Evolutionary conservation across 2,329 filamentous ascomycete genomes (phyloP).

Genomic region (Metarhizium robertsii): DNA sequence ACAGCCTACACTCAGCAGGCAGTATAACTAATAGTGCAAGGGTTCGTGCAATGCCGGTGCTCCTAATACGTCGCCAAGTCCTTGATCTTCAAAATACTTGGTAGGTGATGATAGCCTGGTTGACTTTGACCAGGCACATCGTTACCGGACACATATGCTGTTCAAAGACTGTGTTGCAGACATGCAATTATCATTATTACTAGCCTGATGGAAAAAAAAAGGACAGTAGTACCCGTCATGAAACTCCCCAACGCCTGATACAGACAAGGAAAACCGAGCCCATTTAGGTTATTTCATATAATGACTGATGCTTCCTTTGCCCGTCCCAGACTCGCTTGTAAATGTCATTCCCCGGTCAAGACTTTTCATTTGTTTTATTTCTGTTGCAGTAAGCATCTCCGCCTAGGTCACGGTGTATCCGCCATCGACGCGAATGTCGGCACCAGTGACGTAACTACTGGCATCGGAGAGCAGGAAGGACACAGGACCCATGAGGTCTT

Average conservation of each 20-base stretch:
- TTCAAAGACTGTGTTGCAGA: too few species aligned
- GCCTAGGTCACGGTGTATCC: constrained; percentile 73
- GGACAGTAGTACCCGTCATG: not conserved
- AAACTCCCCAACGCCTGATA: not conserved
- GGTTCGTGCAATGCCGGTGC: too few species aligned
- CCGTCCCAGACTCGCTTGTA: not conserved
- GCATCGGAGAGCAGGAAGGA: constrained; percentile 79
- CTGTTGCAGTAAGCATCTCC: not conserved
- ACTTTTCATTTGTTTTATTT: not conserved
- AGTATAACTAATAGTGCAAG: too few species aligned
- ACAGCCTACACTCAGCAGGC: too few species aligned
- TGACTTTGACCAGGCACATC: too few species aligned
- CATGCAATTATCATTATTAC: not conserved
- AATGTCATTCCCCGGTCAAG: not conserved
- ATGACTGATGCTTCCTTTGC: not conserved
- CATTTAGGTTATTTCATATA: not conserved
- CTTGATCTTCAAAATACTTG: too few species aligned
- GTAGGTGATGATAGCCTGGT: too few species aligned
- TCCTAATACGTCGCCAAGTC: too few species aligned
- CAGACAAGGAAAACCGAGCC: not conserved
- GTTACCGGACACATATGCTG: not conserved
- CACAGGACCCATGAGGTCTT: constrained; percentile 89
- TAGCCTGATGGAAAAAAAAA: not conserved
- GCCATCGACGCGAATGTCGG: constrained; percentile 74
- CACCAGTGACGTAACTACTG: constrained; percentile 60